phyloP scores from a whole-genome alignment of 2,329 filamentous ascomycete genomes.

The Hymenoscyphus fraxineus region DNA sequence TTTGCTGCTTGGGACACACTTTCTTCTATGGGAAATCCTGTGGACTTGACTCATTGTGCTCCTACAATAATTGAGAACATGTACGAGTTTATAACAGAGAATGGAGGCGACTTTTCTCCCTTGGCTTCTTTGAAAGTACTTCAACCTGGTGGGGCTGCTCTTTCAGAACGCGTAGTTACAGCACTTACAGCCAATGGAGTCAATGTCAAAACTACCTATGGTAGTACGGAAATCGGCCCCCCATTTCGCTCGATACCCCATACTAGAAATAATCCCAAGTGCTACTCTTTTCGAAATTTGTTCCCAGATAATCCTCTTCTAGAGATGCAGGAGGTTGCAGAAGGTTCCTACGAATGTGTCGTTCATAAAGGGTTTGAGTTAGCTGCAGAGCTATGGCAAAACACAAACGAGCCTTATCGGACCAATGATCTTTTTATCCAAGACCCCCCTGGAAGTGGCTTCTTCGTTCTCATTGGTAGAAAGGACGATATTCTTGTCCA shows the following conservation, averaged over 20 bases:
- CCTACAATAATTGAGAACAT: conserved; percentile 35
- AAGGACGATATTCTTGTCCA: conserved; percentile 35
- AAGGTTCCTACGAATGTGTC: conserved; percentile 33
- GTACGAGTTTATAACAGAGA: conserved; percentile 30
- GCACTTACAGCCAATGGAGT: conserved; percentile 28
- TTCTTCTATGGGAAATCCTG: conserved; percentile 26
- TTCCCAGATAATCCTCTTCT: conserved; percentile 30
- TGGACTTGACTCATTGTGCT: conserved; percentile 33
- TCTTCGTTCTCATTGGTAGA: conserved; percentile 31
- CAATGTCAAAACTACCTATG: conserved; percentile 36
- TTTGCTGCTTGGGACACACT: conserved; percentile 30
- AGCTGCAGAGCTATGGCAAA: conserved; percentile 34
- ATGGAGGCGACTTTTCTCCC: conserved; percentile 29
- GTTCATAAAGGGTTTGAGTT: conserved; percentile 34
- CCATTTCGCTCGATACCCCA: conserved; percentile 33
- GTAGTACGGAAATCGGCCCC: conserved; percentile 36
- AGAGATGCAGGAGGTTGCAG: conserved; percentile 32
- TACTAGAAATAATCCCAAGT: conserved; percentile 27
- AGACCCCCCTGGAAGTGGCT: conserved; percentile 32
- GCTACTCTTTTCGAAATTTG: conserved; percentile 31
- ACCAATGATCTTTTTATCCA: conserved; percentile 35
- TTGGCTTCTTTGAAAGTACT: conserved; percentile 32
- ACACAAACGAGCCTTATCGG: conserved; percentile 29
- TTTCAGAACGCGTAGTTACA: conserved; percentile 29
- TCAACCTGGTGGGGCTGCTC: conserved; percentile 33